Conservation (phyloP, 805 yeast genomes). For the Myxozyma lipomycoides region DNA sequence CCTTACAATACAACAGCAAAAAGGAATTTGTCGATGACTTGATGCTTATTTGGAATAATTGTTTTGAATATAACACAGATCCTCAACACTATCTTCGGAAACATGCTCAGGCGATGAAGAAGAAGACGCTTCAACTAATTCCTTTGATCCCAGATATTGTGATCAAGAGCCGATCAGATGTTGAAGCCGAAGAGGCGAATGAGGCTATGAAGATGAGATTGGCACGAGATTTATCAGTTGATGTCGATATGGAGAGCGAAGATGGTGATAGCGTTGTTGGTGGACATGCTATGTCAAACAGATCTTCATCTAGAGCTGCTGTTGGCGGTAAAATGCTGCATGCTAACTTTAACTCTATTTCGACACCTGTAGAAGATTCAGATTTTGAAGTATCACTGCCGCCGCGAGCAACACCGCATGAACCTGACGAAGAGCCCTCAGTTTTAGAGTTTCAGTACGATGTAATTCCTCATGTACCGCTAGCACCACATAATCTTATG, state of each 20-base stretch:
- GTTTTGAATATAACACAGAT: conserved; percentile 88
- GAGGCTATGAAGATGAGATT: conserved; percentile 28
- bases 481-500: conserved; percentile 38
- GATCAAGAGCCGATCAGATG: conserved; percentile 51
- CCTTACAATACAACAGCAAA: conserved; percentile 76
- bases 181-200: conserved; percentile 42
- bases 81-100: conserved; percentile 87
- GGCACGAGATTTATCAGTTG: conserved; percentile 24
- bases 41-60: conserved; percentile 92
- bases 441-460: conserved; percentile 64
- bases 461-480: conserved; percentile 74
- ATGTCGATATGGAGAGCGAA: conserved; percentile 22
- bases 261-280: conserved; percentile 16
- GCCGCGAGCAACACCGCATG: not conserved
- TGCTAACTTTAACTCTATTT: not conserved
- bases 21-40: conserved; percentile 91
- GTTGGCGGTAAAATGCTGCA: conserved; percentile 4
- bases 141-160: conserved; percentile 89
- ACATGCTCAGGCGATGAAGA: conserved; percentile 95
- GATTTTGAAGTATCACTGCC: not conserved
- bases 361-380: not conserved
- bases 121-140: conserved; percentile 66
- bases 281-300: not conserved
- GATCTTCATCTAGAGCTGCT: conserved; percentile 7
- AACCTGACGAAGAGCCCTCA: not conserved